Evolutionary conservation across 2,329 filamentous ascomycete species (phyloP).

Genomic region (Xylariaceae sp.): DNA sequence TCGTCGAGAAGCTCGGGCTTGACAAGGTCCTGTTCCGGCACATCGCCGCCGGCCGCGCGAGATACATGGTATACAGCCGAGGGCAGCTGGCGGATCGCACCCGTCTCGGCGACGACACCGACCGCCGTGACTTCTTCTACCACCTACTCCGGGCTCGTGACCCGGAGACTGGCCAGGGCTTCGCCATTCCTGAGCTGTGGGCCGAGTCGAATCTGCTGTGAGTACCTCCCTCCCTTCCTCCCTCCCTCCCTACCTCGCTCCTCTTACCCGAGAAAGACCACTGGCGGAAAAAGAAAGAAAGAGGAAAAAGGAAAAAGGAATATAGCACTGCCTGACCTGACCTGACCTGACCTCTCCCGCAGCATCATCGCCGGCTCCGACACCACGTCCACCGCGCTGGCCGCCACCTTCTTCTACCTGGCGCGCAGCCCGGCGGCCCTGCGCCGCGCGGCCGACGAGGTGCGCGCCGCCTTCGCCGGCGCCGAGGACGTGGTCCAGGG

Average conservation of each 20-base stretch:
- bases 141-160: slow-evolving; percentile 65
- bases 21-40: slow-evolving; percentile 61
- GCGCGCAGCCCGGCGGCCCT: slow-evolving; percentile 43
- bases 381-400: slow-evolving; percentile 62
- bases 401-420: slow-evolving; percentile 56
- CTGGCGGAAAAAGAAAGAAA: neutral
- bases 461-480: slow-evolving; percentile 42
- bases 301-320: no score
- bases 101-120: slow-evolving; percentile 56
- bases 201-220: slow-evolving; percentile 61
- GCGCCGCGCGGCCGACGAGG: slow-evolving; percentile 39
- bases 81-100: slow-evolving; percentile 59
- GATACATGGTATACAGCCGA: slow-evolving; percentile 66
- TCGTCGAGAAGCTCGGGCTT: slow-evolving; percentile 57
- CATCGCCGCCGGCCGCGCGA: slow-evolving; percentile 57
- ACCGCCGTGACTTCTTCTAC: slow-evolving; percentile 69
- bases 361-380: slow-evolving; percentile 65
- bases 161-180: slow-evolving; percentile 61
- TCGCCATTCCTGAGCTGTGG: slow-evolving; percentile 60
- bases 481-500: slow-evolving; percentile 51
- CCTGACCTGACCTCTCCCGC: neutral
- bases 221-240: slow-evolving; percentile 16
- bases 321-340: neutral
- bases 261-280: no score
- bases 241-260: neutral